Evolutionary conservation across 306 rosid species (phyloP), one percentile per base, ranked within the genome.

Genomic region (Gastrolobium bilobum): DNA sequence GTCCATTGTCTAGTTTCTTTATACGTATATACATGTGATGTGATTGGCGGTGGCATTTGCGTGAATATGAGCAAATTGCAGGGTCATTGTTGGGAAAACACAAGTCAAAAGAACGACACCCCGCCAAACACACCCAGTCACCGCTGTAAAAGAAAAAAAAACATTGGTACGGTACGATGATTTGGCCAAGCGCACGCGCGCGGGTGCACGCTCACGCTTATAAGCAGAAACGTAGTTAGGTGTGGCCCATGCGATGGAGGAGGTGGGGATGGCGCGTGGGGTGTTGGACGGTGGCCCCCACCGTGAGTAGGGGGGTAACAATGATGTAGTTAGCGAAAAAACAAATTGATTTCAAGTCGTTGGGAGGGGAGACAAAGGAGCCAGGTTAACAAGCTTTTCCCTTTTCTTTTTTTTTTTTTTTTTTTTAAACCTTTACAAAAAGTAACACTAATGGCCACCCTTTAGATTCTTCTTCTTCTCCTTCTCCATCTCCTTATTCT

Each of bases 401-500:
- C 31, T 42, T 61, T 69, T 73, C 58, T 48, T 14, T 4, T 43
- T 38, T 40, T 39, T 46, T n/a, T 20, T 13, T 39, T 62, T 37
- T 5, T 34, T 48, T 40, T 52, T 69, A 3, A 38, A 51, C 85
- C 87, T 84, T 90, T 90, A 85, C 72, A 65, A 6, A 90, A 92
- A 90, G 93, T 84, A 69, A 78, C 73, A 66, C 86, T 39, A 71
- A 63, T 82, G 65, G 77, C 51, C 71, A 61, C 75, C 39, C 76
- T 73, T 82, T 81, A 87, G 87, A 85, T 88, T 89, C 93, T 91
- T 90, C 88, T 84, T 54, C 89, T 85, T 78, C 63, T 68, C 54
- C 82, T 56, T 43, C 69, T 47, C 11, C 77, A 75, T 31, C 51
- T 64, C 35, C 20, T 51, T 15, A 59, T 31, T 48, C 44, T n/a